Base-by-base conservation (phyloP, 1,284 basidiomycete genomes). In the Peniophora sp. region DNA sequence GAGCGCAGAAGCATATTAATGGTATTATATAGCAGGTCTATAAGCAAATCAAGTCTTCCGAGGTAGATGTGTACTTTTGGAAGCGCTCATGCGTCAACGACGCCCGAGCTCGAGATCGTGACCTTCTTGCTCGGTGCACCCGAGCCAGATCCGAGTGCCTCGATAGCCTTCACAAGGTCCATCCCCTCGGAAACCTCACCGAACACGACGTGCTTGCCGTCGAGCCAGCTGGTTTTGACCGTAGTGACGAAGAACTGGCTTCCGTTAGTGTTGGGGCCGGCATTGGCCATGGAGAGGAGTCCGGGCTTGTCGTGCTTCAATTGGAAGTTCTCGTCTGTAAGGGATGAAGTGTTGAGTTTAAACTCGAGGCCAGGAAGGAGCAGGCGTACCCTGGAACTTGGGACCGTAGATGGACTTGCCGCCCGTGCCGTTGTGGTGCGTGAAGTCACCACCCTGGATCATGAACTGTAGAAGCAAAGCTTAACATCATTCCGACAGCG, bases 201-300 rank as follows among this genome's bases (percentile, higher is more conserved):
- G 59, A 92, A 92, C 10, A 92, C 88, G 59, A 92, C 85, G 61
- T 90, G 88, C 58, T 79, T 82, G 46, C 77, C 81, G 56, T 94
- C 85, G 14, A 93, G 77, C 88, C 92, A 92, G 38, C 73, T 69
- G 2, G 85, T 85, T 39, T 81, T 73, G 48, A 83, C 81, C 9
- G 92, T 96, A 35, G 92, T 95, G 68, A 96, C 86, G 69, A 93
- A 92, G 74, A 92, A 93, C 78, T 85, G 84, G 1, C 83, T 87
- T 23, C 86, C 86, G 56, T 89, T 89, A 12, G 85, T 85, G 66
- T 87, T 75, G 1, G 69, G 64, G 39, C 85, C 86, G 2, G 84
- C 83, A 57, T 89, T 88, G 9, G 95, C 95, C 94, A 97, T 97
- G 25, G 89, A 93, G 44, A 97, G 80, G 34, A 96, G 70, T 61